Percentiles rank a stretch among this genome's conserved stretches.
These are phyloP conservation scores for Geranium rotundifolium DNA, from an alignment of 345 rosid species.

Conservation along the genomic window DNA sequence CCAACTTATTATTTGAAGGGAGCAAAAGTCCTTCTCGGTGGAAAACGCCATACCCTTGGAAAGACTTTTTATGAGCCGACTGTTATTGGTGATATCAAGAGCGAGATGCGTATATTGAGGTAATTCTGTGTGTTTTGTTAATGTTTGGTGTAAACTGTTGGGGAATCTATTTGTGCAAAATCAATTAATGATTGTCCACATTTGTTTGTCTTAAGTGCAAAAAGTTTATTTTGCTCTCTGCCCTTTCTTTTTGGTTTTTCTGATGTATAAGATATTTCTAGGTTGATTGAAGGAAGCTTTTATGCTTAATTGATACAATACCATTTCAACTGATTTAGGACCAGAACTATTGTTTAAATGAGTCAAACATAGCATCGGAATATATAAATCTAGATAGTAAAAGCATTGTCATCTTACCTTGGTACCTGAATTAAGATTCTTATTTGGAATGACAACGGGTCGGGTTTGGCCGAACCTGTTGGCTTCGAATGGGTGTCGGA, in stretches of 20 bases:
- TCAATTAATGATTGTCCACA: background rate
- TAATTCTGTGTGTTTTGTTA: conserved; percentile 14
- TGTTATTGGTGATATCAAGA: conserved; percentile 49
- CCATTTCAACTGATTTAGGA: too few relatives aligned
- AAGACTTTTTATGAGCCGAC: conserved; percentile 94
- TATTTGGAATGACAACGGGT: too few relatives aligned
- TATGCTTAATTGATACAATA: too few relatives aligned
- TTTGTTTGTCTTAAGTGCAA: background rate
- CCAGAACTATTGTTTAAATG: too few relatives aligned
- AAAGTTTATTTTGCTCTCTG: background rate
- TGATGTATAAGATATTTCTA: background rate
- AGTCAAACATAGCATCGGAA: too few relatives aligned
- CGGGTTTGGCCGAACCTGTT: too few relatives aligned
- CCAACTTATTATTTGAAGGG: conserved; percentile 44
- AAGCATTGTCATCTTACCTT: too few relatives aligned
- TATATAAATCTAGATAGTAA: too few relatives aligned
- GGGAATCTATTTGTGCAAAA: background rate
- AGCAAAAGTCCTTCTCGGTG: conserved; percentile 84
- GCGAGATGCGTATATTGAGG: conserved; percentile 70
- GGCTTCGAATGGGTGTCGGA: too few relatives aligned
- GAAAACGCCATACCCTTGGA: conserved; percentile 87
- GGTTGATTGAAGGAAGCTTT: too few relatives aligned
- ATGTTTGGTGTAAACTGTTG: background rate
- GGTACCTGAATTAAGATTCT: too few relatives aligned
- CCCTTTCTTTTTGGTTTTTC: background rate